Evolutionary conservation across 805 yeast genomes (phyloP), one percentile per base, ranked within the genome.

Genomic region (Ogataea ganodermae): DNA sequence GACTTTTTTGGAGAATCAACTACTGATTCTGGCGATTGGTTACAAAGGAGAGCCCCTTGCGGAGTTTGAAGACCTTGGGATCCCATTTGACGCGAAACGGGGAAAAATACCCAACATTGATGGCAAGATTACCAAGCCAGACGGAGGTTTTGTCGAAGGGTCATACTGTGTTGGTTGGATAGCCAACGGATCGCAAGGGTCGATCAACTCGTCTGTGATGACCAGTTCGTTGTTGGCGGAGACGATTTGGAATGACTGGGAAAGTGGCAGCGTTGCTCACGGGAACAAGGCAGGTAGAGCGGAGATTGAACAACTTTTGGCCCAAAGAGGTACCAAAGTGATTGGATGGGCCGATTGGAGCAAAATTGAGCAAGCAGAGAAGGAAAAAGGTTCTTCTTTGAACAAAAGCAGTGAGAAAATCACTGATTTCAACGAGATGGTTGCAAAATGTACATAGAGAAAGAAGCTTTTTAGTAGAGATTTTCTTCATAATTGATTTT

Each of bases 161-260:
- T 68, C 89, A 49, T 92, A 90, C 57, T 83, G 87, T 2, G 72
- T 90, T 7, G 99, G 99, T 0, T 94, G 99, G 99, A 83, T 90
- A 39, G 81, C 86, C 47, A 82, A 79, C 43, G 96, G 96, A 1
- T 86, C 96, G 6, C 77, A 78, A 23, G 99, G 99, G 1, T 95
- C 89, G 3, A 94, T 94, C 54, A 95, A 96, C 14, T 76, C 88
- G 12, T 89, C 98, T 0, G 87, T 92, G 85, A 78, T 84, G 76
- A 90, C 86, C 49, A 80, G 97, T 1, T 84, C 84, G 52, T 77
- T 80, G 7, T 83, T 92, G 0, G 92, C 89, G 0, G 88, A 81
- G 22, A 68, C 74, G 10, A 72, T 94, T 0, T 59, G 81, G 14
- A 70, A 74, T 30, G 96, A 89, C 57, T 23, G 61, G 32, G 28